Conservation (phyloP, 2,329 filamentous ascomycete species). For the Sporothrix pallida region DNA sequence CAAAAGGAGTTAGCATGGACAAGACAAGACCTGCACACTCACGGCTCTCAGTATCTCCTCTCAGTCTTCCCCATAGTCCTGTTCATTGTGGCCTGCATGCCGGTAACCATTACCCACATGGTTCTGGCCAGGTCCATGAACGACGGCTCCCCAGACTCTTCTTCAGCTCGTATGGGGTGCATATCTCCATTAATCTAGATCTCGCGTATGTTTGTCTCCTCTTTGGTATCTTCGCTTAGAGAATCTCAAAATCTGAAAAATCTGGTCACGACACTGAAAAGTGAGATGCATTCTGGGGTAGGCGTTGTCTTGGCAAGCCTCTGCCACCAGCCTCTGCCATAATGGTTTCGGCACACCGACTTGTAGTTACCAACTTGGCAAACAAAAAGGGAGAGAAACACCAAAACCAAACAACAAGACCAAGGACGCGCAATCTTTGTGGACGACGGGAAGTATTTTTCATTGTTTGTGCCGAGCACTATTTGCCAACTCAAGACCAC, state of each 20-base stretch:
- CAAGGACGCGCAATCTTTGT: not conserved
- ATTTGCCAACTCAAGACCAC: not conserved
- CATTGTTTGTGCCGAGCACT: not conserved
- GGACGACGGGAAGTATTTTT: not conserved
- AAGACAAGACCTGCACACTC: not conserved
- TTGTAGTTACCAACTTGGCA: not conserved
- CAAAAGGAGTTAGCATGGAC: not conserved
- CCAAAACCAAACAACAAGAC: not conserved
- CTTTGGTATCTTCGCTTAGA: too few species aligned
- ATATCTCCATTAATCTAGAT: not conserved
- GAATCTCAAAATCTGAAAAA: not conserved
- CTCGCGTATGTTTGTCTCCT: not conserved
- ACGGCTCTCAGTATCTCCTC: not conserved
- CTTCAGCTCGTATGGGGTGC: not conserved
- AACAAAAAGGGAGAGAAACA: not conserved
- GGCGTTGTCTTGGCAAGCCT: not conserved
- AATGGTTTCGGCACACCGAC: not conserved
- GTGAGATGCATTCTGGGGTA: not conserved
- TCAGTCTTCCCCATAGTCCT: not conserved
- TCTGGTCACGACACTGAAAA: not conserved
- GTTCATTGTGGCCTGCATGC: not conserved
- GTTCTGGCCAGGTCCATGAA: not conserved
- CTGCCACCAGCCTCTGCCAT: not conserved
- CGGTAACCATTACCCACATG: slow-evolving; percentile 14
- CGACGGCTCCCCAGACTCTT: not conserved